Percentiles rank a stretch among this genome's conserved stretches.
phyloP scores from a whole-genome alignment of 306 rosid species.

The Lathyrus sativus region DNA sequence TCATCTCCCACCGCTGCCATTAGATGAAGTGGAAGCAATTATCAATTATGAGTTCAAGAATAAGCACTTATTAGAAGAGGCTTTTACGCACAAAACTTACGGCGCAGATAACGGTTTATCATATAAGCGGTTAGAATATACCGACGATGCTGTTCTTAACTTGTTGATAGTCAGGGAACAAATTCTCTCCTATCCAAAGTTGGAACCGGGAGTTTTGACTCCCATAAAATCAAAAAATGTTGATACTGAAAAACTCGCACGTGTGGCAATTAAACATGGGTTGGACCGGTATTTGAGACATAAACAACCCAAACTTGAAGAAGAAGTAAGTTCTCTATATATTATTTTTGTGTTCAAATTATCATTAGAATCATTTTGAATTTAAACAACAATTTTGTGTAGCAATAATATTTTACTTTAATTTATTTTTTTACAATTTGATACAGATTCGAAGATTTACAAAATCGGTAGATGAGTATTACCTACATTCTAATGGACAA shows the following conservation, averaged over 20 bases:
- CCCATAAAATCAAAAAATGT: not conserved
- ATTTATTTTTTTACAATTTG: not conserved
- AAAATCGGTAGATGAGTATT: not conserved
- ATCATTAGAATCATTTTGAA: too few relatives aligned
- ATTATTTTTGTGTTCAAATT: too few relatives aligned
- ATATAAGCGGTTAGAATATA: not conserved
- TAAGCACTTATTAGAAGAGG: conserved; percentile 1
- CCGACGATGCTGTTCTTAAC: not conserved
- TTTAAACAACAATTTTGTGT: too few relatives aligned
- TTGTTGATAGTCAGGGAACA: not conserved
- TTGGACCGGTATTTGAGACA: not conserved
- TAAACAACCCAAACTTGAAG: not conserved
- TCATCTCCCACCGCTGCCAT: not conserved
- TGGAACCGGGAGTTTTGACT: not conserved
- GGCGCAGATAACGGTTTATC: not conserved
- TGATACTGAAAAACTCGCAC: not conserved
- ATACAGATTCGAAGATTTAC: conserved; percentile 2
- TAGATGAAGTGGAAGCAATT: not conserved
- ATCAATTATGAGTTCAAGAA: not conserved
- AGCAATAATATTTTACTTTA: not conserved
- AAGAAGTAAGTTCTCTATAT: not conserved
- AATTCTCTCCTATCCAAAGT: not conserved
- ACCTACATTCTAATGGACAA: not conserved
- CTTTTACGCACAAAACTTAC: not conserved
- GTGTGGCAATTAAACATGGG: not conserved